A percentile compares a stretch with the other conserved stretches of the same genome.
Evolutionary conservation across 345 rosid species (phyloP).

Genomic region (Dimocarpus longan): DNA sequence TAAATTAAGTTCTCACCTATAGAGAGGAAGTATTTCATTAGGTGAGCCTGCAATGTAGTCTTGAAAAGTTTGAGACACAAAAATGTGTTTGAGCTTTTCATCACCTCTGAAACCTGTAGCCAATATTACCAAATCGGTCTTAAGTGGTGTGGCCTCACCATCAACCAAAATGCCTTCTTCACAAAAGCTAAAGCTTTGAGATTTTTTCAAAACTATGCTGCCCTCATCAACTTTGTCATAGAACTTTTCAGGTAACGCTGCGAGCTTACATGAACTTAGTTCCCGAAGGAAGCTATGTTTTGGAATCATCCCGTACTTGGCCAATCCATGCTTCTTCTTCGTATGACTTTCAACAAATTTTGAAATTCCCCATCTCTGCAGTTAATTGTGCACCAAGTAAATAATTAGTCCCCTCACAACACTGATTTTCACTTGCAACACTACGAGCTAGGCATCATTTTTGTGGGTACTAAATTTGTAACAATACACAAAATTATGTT

Average conservation of each 20-base stretch:
- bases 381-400: neutral
- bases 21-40: conserved; percentile 34
- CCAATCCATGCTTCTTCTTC: conserved; percentile 31
- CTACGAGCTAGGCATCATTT: neutral
- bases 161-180: no score
- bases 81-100: no score
- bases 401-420: no score
- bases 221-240: conserved; percentile 47
- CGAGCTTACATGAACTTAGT: conserved; percentile 28
- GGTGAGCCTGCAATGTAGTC: conserved; percentile 29
- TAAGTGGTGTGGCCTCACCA: no score
- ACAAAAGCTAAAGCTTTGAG: conserved; percentile 23
- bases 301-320: conserved; percentile 46
- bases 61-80: no score
- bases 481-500: no score
- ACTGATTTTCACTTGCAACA: no score
- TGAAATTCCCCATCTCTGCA: conserved; percentile 39
- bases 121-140: no score
- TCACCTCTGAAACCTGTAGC: no score
- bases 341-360: conserved; percentile 45
- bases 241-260: conserved; percentile 38
- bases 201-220: conserved; percentile 42
- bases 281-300: conserved; percentile 42
- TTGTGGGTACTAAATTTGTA: no score
- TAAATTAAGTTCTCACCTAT: conserved; percentile 32